Evolutionary conservation across 768 basidiomycete species (phyloP), one percentile per base, ranked within the genome.

Genomic region (Suillus spraguei): DNA sequence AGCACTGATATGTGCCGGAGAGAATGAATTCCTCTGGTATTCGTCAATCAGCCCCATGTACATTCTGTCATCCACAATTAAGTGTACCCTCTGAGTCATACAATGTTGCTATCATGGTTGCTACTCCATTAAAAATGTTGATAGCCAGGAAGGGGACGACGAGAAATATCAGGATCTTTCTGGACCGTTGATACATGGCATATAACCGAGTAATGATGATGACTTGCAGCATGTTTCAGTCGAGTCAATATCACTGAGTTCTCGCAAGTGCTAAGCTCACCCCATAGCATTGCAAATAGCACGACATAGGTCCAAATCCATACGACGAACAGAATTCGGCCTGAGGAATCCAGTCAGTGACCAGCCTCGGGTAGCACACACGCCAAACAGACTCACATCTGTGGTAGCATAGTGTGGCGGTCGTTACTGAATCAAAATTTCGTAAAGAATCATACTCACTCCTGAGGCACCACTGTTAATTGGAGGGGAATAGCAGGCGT

Each of bases 21-120:
- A 44, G 44, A n/a, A 44, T 11, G 44, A 11, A 4, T 44, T 44
- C 42, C 8, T 44, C 42, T 44, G 9, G 9, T 44, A 10, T 20
- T 4, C 10, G 4, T 5, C 4, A 11, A n/a, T n/a, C 10, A 44
- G n/a, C 4, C 10, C 2, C 10, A n/a, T 44, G 20, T 8, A 44
- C 20, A 10, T 11, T 44, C 4, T 44, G 16, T 41, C 16, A 41
- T 44, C n/a, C 9, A n/a, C 1, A n/a, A 44, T 44, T n/a, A n/a
- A 11, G n/a, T 20, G n/a, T 44, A 44, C 44, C 44, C 10, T 10
- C n/a, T 44, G 44, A 44, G n/a, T 10, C 11, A n/a, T 44, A 20
- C 0, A 11, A 4, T 4, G 44, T n/a, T 11, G 4, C 2, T 0
- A 44, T 44, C n/a, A 5, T 2, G 2, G 3, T 9, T 4, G 2